A percentile compares a stretch with the other conserved stretches of the same genome.
Evolutionary conservation across 208 protist species (phyloP).

Genomic region (Crithidia acanthocephali): DNA sequence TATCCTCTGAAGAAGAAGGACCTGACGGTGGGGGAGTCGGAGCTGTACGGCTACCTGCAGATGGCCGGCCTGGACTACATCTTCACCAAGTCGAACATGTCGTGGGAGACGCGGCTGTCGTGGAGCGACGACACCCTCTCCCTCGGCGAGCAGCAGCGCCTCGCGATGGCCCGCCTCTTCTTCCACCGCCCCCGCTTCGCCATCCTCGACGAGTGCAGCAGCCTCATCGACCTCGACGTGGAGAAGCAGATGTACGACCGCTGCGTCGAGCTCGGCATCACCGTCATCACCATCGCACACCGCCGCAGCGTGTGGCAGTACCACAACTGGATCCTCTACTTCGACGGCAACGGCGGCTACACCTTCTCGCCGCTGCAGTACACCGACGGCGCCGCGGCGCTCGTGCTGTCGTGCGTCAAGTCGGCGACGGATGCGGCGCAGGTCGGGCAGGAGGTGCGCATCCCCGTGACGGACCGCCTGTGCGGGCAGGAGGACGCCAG

Average conservation of each 20-base stretch:
- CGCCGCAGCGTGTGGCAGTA: conserved; percentile 74
- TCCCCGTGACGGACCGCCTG: conserved; percentile 29
- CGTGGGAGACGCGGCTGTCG: conserved; percentile 61
- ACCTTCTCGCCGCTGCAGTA: conserved; percentile 71
- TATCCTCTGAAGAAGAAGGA: conserved; percentile 72
- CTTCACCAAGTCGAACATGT: conserved; percentile 54
- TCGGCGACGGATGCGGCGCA: conserved; percentile 32
- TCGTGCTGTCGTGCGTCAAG: conserved; percentile 27
- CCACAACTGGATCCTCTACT: conserved; percentile 86
- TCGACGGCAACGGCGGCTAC: conserved; percentile 77
- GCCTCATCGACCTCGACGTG: conserved; percentile 69
- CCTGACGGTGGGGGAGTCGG: conserved; percentile 60
- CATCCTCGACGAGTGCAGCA: conserved; percentile 93
- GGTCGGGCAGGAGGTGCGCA: conserved; percentile 39
- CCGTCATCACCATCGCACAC: conserved; percentile 88
- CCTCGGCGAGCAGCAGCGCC: conserved; percentile 85
- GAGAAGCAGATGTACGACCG: conserved; percentile 72
- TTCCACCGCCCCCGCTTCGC: conserved; percentile 89
- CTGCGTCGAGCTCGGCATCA: conserved; percentile 79
- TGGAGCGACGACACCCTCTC: conserved; percentile 70
- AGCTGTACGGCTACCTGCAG: conserved; percentile 64
- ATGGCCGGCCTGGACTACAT: conserved; percentile 72
- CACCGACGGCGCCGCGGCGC: conserved; percentile 24
- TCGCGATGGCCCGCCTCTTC: conserved; percentile 90
- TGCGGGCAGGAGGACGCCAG: conserved; percentile 4